Base-by-base conservation (phyloP, 2,329 filamentous ascomycete genomes). In the Colletotrichum liaoningense region DNA sequence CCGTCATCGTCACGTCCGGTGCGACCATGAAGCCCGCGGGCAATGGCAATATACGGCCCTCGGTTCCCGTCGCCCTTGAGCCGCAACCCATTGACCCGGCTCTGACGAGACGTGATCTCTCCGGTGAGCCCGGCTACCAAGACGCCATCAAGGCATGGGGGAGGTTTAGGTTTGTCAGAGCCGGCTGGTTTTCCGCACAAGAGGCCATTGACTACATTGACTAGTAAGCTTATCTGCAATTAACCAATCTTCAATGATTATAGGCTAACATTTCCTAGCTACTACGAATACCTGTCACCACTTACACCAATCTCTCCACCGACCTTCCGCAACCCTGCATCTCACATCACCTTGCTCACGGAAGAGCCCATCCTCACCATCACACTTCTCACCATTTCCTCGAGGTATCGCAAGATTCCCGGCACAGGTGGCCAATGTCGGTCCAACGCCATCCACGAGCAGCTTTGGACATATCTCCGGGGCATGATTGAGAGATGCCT, bases 401-500 rank as follows among this genome's bases (percentile, higher is more conserved):
- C 95, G 5, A 91, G 97, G 63, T 97, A 98, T 81, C 93, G 93
- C 80, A 90, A 91, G 73, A 91, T 98, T 60, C 89, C 92, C 24
- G 94, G 95, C 1, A 92, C 95, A 0, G 95, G 95, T 3, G 93
- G 94, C 1, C 88, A 92, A 74, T 97, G 94, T 60, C 92, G 97
- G 63, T 94, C 95, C 0, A 94, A 97, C 78, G 93, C 95, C 60
- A 97, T 99, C 67, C 97, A 98, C 77, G 95, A 98, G 78, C 95
- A 97, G 81, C 89, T 98, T 5, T 99, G 97, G 97, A 94, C 92
- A 35, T 97, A 98, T 79, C 89, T 98, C 35, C 93, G 95, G 64
- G 94, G 95, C 72, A 98, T 98, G 94, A 97, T 98, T 76, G 95
- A 98, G 82, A 91, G 96, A 42, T 93, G 97, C 76, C 92, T 98